Base-by-base conservation (phyloP, 352 stramenopile species). In the Pythium brassicae region DNA sequence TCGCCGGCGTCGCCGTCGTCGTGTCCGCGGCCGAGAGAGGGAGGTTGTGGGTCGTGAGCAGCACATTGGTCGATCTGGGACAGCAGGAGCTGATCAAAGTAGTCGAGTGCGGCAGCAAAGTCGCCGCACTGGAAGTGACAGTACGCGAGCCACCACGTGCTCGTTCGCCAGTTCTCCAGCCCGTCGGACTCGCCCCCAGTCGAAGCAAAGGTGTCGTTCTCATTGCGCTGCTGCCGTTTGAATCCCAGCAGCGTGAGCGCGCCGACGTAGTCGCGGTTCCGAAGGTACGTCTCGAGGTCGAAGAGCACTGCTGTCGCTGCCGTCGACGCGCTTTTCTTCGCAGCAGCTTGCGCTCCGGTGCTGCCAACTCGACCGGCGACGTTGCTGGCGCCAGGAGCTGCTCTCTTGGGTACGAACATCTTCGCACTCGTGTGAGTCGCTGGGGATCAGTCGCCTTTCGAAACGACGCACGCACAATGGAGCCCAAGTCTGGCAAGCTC, bases 81-180 rank as follows among this genome's bases (percentile, higher is more conserved):
- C 10, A 66, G 57, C 6, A 87, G 74, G 2, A 89, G 61, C 37
- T 82, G 65, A 11, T 88, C 71, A 50, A 86, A 86, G 40, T 71
- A 68, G 12, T 32, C 49, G 6, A 88, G 53, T 2, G 82, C 79
- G 6, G 60, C 48, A 23, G 53, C 42, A 39, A 81, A 84, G 34
- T 86, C 60, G 25, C 77, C 71, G 26, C 50, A 60, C 26, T 92
- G 71, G 53, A 86, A 92, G 53, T 85, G 68, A 42, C 78, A 89
- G 61, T 89, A 92, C 40, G 78, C 78, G 15, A 62, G 48, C 82
- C 82, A 92, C 72, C 79, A 88, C 23, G 76, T 83, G 35, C 71
- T 80, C 26, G 63, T 32, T 5, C 50, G 50, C 66, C 56, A 69
- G 3, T 55, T 57, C 3, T 43, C 23, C 11, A 65, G 48, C 17